These are phyloP conservation scores for Cercospora zeae-maydis DNA, from an alignment of 2,329 filamentous ascomycete genomes.

Conservation along the genomic window DNA sequence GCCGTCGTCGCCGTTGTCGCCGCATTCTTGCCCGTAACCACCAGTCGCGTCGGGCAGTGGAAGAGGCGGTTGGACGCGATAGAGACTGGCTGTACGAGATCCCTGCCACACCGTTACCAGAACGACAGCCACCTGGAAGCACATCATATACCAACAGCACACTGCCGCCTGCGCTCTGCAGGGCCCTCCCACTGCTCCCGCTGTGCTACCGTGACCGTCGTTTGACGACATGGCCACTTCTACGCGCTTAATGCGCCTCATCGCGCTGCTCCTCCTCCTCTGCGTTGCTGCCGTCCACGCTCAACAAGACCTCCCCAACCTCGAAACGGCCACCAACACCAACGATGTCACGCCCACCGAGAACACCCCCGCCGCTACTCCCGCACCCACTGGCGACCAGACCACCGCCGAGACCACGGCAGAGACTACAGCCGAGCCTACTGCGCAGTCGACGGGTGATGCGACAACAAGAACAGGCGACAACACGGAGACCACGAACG, in stretches of 20 bases:
- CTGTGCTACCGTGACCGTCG: conserved; percentile 6
- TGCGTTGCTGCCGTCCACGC: conserved; percentile 25
- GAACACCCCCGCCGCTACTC: conserved; percentile 17
- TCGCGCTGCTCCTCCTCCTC: conserved; percentile 28
- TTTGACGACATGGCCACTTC: conserved; percentile 9
- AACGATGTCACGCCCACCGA: conserved; percentile 14
- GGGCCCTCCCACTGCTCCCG: background rate
- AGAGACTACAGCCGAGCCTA: conserved; percentile 19
- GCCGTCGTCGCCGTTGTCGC: background rate
- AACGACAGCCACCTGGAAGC: conserved; percentile 11
- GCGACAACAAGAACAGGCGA: conserved; percentile 25
- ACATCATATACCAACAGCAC: conserved; percentile 7
- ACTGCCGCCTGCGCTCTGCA: conserved; percentile 1
- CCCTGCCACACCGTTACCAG: conserved; percentile 9
- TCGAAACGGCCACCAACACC: conserved; percentile 27
- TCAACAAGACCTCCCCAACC: conserved; percentile 31
- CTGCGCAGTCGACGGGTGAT: conserved; percentile 23
- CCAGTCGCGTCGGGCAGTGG: background rate
- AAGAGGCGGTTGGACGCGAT: background rate
- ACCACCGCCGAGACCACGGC: conserved; percentile 16
- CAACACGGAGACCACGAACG: conserved; percentile 24
- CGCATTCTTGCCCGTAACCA: background rate
- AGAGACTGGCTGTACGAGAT: conserved; percentile 4
- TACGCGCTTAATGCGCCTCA: conserved; percentile 15
- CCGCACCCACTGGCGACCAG: conserved; percentile 9